Evolutionary conservation across 305 asterid species (phyloP), one percentile per base, ranked within the genome.

Genomic region (Fraxinus velutina): DNA sequence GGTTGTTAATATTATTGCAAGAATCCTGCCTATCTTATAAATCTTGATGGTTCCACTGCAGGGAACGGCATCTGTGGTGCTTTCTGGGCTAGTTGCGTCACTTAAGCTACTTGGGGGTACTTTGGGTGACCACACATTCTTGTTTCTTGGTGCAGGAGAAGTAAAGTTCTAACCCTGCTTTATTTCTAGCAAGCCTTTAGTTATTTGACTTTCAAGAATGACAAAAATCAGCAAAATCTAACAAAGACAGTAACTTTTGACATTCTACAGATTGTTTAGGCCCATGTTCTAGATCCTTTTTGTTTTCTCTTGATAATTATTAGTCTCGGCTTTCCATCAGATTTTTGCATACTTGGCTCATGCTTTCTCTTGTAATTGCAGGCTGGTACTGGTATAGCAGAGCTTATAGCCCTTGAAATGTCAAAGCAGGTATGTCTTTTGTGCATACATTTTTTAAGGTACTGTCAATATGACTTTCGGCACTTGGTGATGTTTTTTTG

Each of bases 91-190:
- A 42, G 90, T 92, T 78, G 96, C 98, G 19, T 90, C 96, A 2
- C 97, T 92, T 36, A 89, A 87, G 87, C 89, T 94, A 62, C 93
- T 94, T 62, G 98, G 97, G 15, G 95, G 96, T 39, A 84, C 90
- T 83, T 88, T 94, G 89, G 89, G 81, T 71, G 97, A 92, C 85
- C 98, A 92, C 85, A 94, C 91, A 2, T 94, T 92, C 90, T 88
- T 94, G 95, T 94, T 94, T 82, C 93, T 94, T 39, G 98, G 98
- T 80, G 98, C 98, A 78, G 98, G 98, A 88, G 98, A 94, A 88
- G 98, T 93, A 88, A 85, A 24, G 66, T 27, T n/a, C 75, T 68
- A 34, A 44, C 64, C 72, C 75, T 76, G 1, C 78, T 70, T 74
- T 19, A 37, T 73, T 42, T 44, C 44, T 73, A 0, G 64, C 37